These are phyloP conservation scores for Kluyveromyces wickerhamii DNA, from an alignment of 805 yeast species.

Conservation along the genomic window DNA sequence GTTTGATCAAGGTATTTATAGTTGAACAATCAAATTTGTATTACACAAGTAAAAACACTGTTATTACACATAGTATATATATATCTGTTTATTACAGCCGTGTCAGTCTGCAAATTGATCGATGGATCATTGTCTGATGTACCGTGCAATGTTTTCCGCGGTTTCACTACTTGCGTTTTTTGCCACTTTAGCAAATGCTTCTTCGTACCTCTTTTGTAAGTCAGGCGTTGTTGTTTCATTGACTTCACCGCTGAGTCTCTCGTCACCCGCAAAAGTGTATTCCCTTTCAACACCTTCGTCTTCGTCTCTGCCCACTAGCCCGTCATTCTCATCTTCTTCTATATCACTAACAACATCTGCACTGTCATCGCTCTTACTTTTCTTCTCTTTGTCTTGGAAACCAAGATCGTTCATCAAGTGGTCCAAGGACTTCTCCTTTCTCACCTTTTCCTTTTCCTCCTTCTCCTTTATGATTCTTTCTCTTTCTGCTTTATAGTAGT, in stretches of 20 bases:
- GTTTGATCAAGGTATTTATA: conserved; percentile 65
- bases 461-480: conserved; percentile 72
- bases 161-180: conserved; percentile 56
- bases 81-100: too few species aligned
- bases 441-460: conserved; percentile 62
- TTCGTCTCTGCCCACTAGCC: conserved; percentile 38
- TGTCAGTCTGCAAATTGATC: too few species aligned
- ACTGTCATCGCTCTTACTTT: conserved; percentile 35
- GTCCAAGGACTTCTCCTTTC: conserved; percentile 63
- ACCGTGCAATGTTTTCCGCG: conserved; percentile 65
- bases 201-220: conserved; percentile 62
- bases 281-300: conserved; percentile 53
- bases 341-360: conserved; percentile 44
- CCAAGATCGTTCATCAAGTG: conserved; percentile 85
- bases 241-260: conserved; percentile 50
- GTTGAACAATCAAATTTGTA: too few species aligned
- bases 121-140: conserved; percentile 43
- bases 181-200: conserved; percentile 57
- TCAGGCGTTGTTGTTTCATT: conserved; percentile 36
- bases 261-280: conserved; percentile 63
- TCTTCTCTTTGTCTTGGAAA: conserved; percentile 34
- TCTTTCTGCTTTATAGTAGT: conserved; percentile 77
- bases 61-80: too few species aligned
- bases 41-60: too few species aligned
- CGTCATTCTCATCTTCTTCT: conserved; percentile 38